phyloP scores from a whole-genome alignment of 768 basidiomycete species.

The Mycena olivaceomarginata region DNA sequence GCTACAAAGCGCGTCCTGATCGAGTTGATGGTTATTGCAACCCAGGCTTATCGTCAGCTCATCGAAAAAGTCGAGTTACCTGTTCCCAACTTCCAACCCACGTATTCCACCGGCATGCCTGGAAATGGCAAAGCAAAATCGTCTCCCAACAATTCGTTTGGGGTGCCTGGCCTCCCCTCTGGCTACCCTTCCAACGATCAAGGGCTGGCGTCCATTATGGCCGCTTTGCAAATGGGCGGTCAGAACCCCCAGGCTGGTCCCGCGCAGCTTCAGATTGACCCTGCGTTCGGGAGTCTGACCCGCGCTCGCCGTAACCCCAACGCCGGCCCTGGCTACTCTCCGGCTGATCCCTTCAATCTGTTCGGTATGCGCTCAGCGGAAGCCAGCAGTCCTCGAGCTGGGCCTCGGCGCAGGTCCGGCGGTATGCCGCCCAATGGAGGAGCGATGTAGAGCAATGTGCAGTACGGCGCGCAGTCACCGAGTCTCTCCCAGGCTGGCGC shows the following conservation, averaged over 20 bases:
- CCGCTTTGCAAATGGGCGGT: slow-evolving; percentile 92
- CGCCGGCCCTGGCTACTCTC: slow-evolving; percentile 60
- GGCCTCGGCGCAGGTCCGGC: slow-evolving; percentile 69
- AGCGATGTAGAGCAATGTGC: slow-evolving; percentile 62
- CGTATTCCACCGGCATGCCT: slow-evolving; percentile 79
- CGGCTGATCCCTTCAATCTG: slow-evolving; percentile 70
- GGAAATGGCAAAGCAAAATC: slow-evolving; percentile 78
- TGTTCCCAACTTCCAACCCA: slow-evolving; percentile 90
- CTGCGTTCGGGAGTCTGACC: slow-evolving; percentile 68
- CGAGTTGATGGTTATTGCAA: slow-evolving; percentile 94
- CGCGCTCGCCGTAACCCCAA: slow-evolving; percentile 61
- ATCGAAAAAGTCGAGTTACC: slow-evolving; percentile 97
- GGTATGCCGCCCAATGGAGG: slow-evolving; percentile 70
- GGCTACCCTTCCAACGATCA: slow-evolving; percentile 91
- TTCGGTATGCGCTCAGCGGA: slow-evolving; percentile 70
- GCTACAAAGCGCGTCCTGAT: slow-evolving; percentile 94
- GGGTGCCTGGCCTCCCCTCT: slow-evolving; percentile 85
- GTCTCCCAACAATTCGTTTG: slow-evolving; percentile 71
- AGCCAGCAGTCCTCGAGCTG: slow-evolving; percentile 67
- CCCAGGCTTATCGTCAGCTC: slow-evolving; percentile 94
- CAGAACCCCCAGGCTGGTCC: slow-evolving; percentile 90
- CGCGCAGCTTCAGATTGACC: slow-evolving; percentile 83
- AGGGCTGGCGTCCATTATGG: slow-evolving; percentile 94
- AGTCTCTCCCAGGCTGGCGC: slow-evolving; percentile 73
- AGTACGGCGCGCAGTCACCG: slow-evolving; percentile 79